These are phyloP conservation scores for Gossypium rotundifolium DNA, from an alignment of 345 rosid genomes.

Conservation along the genomic window DNA sequence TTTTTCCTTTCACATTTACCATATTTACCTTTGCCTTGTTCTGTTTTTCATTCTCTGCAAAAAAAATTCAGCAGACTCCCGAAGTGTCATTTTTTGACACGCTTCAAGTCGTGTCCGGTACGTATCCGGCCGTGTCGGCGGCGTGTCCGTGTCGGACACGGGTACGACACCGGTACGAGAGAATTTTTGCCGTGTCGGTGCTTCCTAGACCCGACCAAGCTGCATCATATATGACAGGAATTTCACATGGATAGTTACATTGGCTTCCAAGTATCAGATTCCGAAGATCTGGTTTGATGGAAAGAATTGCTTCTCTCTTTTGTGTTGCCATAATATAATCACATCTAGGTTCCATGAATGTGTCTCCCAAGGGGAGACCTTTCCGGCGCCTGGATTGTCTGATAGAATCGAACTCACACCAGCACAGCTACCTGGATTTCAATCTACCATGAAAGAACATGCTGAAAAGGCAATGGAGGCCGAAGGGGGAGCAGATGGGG, in stretches of 20 bases:
- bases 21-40: too few relatives aligned
- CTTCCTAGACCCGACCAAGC: slow-evolving; percentile 21
- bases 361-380: neutral
- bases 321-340: slow-evolving; percentile 26
- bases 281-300: slow-evolving; percentile 59
- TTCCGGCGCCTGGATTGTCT: slow-evolving; percentile 36
- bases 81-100: too few relatives aligned
- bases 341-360: slow-evolving; percentile 10
- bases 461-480: neutral
- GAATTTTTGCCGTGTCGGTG: too few relatives aligned
- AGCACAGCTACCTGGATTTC: slow-evolving; percentile 23
- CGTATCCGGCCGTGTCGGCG: too few relatives aligned
- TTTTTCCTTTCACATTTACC: too few relatives aligned
- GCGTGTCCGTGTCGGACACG: too few relatives aligned
- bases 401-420: slow-evolving; percentile 35
- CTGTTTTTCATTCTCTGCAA: too few relatives aligned
- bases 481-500: neutral
- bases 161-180: too few relatives aligned
- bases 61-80: too few relatives aligned
- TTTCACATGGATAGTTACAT: slow-evolving; percentile 22
- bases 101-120: too few relatives aligned
- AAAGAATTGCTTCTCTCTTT: slow-evolving; percentile 34
- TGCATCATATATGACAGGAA: slow-evolving; percentile 28
- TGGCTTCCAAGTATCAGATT: slow-evolving; percentile 34
- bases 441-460: neutral